Percentiles rank a stretch among this genome's conserved stretches.
Conservation (phyloP, 208 protist species). For the Vickermania ingenoplastis region DNA sequence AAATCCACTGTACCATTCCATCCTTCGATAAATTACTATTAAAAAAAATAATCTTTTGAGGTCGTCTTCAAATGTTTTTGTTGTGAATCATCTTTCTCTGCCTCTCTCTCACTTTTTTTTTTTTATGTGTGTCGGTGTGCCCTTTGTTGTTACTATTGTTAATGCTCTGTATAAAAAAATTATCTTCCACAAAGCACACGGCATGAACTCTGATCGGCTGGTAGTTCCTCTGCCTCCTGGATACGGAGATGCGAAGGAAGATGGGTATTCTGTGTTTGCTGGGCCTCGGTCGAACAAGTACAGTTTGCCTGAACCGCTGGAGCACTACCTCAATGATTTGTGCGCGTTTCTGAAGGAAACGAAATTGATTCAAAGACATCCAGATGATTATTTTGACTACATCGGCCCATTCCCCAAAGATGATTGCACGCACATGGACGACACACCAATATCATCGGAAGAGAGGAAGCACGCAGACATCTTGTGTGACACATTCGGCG, state of each 20-base stretch:
- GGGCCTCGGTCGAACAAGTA: not conserved
- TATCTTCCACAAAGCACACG: slow-evolving; percentile 8
- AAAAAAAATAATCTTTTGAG: no score
- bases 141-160: not conserved
- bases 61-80: no score
- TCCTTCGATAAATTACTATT: no score
- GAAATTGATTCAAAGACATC: slow-evolving; percentile 68
- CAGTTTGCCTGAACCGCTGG: slow-evolving; percentile 5
- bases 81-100: no score
- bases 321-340: slow-evolving; percentile 59
- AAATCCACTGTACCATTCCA: no score
- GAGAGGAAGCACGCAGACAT: slow-evolving; percentile 38
- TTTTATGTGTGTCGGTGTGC: no score
- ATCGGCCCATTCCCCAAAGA: slow-evolving; percentile 19
- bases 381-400: slow-evolving; percentile 68
- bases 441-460: slow-evolving; percentile 19
- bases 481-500: slow-evolving; percentile 32
- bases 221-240: slow-evolving; percentile 41
- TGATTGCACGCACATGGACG: slow-evolving; percentile 26
- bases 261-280: slow-evolving; percentile 25
- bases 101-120: no score
- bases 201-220: no score
- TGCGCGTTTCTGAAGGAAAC: slow-evolving; percentile 40
- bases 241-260: slow-evolving; percentile 13
- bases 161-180: not conserved